Evolutionary conservation across 495 filamentous ascomycete genomes (phyloP).

Genomic region (Cercophora newfieldiana): DNA sequence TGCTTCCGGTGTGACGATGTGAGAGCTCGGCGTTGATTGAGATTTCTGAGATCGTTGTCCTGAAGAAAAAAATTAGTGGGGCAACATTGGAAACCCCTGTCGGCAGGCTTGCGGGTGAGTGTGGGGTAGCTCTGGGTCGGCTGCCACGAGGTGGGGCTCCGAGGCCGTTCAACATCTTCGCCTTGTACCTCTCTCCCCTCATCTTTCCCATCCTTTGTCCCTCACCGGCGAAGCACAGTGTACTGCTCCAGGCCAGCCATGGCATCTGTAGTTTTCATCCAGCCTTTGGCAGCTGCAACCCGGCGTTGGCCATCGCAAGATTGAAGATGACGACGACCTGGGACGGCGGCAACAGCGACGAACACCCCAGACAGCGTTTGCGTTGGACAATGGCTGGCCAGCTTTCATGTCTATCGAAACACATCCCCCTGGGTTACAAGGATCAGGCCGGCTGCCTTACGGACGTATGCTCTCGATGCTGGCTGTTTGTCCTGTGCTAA

Average conservation of each 20-base stretch:
- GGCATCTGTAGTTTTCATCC: not conserved
- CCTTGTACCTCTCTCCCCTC: not conserved
- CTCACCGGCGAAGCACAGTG: not conserved
- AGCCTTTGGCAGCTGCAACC: not conserved
- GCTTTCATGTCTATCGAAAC: not conserved
- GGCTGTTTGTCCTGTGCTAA: not conserved
- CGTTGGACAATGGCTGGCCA: not conserved
- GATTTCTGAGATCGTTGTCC: not conserved
- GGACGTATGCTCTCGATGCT: not conserved
- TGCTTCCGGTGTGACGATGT: not conserved
- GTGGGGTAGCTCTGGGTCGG: not conserved
- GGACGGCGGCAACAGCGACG: not conserved
- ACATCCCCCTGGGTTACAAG: not conserved
- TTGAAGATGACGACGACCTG: not conserved
- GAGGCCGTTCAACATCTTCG: not conserved
- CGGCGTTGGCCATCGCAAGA: not conserved
- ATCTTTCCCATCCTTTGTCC: not conserved
- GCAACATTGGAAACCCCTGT: not conserved
- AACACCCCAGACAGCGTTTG: not conserved
- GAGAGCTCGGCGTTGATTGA: slow-evolving; percentile 1
- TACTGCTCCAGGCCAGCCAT: not conserved
- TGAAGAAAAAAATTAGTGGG: slow-evolving; percentile 21
- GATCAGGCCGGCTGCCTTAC: not conserved
- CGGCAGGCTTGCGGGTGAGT: not conserved
- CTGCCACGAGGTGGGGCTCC: not conserved